Evolutionary conservation across 1,139 yeast species (phyloP).

Genomic region (Lodderomyces metapsilosis): DNA sequence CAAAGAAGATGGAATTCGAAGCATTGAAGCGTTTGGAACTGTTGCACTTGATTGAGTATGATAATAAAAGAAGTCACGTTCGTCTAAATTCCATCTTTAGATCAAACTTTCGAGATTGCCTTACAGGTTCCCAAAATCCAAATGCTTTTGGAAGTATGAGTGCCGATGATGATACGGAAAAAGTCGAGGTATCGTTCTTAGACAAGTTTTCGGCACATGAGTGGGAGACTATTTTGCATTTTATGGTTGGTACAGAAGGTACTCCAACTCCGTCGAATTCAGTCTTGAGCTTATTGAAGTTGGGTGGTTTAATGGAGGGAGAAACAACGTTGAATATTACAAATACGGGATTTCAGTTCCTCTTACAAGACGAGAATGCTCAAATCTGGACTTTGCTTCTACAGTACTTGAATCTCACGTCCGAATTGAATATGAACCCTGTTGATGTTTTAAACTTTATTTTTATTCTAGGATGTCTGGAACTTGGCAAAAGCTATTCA

Average conservation of each 20-base stretch:
- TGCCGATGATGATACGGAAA: conserved; percentile 34
- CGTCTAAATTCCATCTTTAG: conserved; percentile 74
- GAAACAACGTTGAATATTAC: conserved; percentile 64
- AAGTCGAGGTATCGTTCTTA: conserved; percentile 61
- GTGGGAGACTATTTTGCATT: conserved; percentile 95
- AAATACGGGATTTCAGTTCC: conserved; percentile 88
- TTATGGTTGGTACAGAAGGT: conserved; percentile 91
- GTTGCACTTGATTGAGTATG: conserved; percentile 72
- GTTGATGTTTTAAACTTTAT: conserved; percentile 93
- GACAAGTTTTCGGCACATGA: conserved; percentile 80
- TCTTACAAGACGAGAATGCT: conserved; percentile 87
- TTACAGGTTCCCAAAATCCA: conserved; percentile 69
- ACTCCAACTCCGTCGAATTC: conserved; percentile 65
- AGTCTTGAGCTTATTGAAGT: conserved; percentile 61
- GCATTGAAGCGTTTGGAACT: conserved; percentile 76
- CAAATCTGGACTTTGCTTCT: conserved; percentile 91
- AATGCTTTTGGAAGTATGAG: conserved; percentile 47
- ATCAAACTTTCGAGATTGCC: conserved; percentile 72
- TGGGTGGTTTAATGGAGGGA: conserved; percentile 76
- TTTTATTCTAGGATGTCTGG: conserved; percentile 89
- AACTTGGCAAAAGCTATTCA: conserved; percentile 84
- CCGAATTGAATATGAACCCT: conserved; percentile 86
- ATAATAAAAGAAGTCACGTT: conserved; percentile 50
- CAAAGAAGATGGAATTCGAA: conserved; percentile 61
- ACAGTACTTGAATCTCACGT: conserved; percentile 84